phyloP scores from a whole-genome alignment of 768 basidiomycete genomes.

The Leccinum incarnatum region DNA sequence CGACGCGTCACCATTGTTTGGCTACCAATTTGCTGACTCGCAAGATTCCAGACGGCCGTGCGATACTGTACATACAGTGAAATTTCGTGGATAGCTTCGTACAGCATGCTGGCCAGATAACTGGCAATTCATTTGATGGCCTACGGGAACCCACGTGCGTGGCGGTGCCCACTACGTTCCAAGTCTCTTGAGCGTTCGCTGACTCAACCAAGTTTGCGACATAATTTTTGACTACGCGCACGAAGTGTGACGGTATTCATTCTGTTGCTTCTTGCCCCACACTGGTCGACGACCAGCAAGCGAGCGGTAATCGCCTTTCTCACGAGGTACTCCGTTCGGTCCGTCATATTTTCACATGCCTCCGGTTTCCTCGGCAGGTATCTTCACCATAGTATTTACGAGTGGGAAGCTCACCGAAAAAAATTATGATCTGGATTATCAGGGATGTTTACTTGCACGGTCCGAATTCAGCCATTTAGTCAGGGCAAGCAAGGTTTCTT shows the following conservation, averaged over 20 bases:
- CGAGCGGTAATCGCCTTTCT: background rate
- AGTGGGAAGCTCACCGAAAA: background rate
- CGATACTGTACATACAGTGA: background rate
- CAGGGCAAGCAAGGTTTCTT: slow-evolving; percentile 9
- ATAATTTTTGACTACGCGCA: background rate
- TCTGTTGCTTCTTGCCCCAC: background rate
- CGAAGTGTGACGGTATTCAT: background rate
- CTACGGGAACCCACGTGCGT: background rate
- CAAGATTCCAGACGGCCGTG: background rate
- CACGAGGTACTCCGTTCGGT: background rate
- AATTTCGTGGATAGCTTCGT: background rate
- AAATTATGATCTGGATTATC: background rate
- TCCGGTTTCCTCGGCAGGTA: background rate
- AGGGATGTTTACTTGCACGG: background rate
- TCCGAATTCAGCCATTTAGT: background rate
- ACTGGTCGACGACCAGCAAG: background rate
- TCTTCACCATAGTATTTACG: background rate
- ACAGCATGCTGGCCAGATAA: background rate
- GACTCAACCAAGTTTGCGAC: background rate
- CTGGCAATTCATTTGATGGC: background rate
- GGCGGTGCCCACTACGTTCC: background rate
- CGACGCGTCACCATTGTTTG: background rate
- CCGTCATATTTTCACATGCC: background rate
- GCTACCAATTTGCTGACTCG: background rate
- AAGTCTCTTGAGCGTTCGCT: background rate